Conservation (phyloP, 192 early-diverging fungal species). For the Anaeromyces robustus region DNA sequence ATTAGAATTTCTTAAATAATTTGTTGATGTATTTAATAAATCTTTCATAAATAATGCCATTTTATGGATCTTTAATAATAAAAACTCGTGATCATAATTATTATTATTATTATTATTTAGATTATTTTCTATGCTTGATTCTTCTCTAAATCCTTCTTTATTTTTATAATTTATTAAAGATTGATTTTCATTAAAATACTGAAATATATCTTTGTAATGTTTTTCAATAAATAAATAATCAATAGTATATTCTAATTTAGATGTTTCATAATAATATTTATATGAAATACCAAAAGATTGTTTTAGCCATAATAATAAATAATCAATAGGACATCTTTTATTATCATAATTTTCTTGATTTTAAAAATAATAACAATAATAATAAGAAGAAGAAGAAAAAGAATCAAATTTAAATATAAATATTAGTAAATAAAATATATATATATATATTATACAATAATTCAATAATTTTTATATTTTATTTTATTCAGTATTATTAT, state of each 20-base stretch:
- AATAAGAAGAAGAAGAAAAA: too few relatives aligned
- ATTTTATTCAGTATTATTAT: too few relatives aligned
- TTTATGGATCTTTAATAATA: not conserved
- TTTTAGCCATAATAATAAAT: not conserved
- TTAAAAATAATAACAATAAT: not conserved
- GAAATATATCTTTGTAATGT: not conserved
- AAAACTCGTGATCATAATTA: not conserved
- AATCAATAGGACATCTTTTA: not conserved
- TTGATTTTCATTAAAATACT: too few relatives aligned
- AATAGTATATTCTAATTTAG: not conserved
- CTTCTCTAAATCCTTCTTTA: too few relatives aligned
- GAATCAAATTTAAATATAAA: too few relatives aligned
- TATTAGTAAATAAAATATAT: too few relatives aligned
- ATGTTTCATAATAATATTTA: not conserved
- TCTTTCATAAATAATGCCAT: not conserved
- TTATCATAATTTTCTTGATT: not conserved
- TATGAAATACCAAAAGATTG: not conserved
- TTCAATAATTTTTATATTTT: too few relatives aligned
- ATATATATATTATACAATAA: too few relatives aligned
- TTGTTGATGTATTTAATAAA: not conserved
- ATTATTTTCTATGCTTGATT: not conserved
- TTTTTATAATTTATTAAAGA: too few relatives aligned
- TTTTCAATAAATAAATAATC: not conserved
- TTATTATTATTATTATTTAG: not conserved
- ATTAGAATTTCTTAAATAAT: not conserved